Evolutionary conservation across 768 basidiomycete genomes (phyloP).

Genomic region (Kwoniella europaea): DNA sequence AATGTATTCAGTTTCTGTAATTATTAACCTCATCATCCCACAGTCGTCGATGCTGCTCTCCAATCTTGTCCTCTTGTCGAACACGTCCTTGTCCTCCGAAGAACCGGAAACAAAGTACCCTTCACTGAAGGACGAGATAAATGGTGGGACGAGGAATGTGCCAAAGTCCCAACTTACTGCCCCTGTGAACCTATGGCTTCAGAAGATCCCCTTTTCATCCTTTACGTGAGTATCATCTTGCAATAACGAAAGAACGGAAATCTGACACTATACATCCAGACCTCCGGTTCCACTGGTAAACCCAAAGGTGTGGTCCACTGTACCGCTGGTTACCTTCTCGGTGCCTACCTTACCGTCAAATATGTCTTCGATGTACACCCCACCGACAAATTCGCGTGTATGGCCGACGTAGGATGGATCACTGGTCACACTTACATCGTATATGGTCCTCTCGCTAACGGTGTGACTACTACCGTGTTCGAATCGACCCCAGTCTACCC

Average conservation of each 20-base stretch:
- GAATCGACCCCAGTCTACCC: slow-evolving; percentile 98
- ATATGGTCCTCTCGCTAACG: slow-evolving; percentile 78
- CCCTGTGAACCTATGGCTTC: slow-evolving; percentile 82
- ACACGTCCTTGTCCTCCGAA: slow-evolving; percentile 83
- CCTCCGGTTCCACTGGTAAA: slow-evolving; percentile 91
- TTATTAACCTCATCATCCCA: not conserved
- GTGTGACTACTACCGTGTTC: slow-evolving; percentile 70
- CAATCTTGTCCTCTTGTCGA: slow-evolving; percentile 82
- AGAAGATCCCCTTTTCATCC: slow-evolving; percentile 98
- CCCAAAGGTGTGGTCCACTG: slow-evolving; percentile 89
- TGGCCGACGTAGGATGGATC: slow-evolving; percentile 99
- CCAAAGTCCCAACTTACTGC: slow-evolving; percentile 83
- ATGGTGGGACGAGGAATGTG: slow-evolving; percentile 96
- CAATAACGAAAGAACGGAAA: not conserved
- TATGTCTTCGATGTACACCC: slow-evolving; percentile 97
- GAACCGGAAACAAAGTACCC: slow-evolving; percentile 81
- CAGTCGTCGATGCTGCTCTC: slow-evolving; percentile 89
- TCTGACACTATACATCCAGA: slow-evolving; percentile 62
- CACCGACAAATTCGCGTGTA: slow-evolving; percentile 94
- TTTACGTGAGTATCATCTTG: slow-evolving; percentile 72
- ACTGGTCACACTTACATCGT: slow-evolving; percentile 97
- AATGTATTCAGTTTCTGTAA: too few relatives aligned
- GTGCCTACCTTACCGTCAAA: slow-evolving; percentile 89
- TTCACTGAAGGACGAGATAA: slow-evolving; percentile 83
- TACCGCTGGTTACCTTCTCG: slow-evolving; percentile 75